These are phyloP conservation scores for Vitis rupestris DNA, from an alignment of 164 flowering plant genomes.

Conservation along the genomic window DNA sequence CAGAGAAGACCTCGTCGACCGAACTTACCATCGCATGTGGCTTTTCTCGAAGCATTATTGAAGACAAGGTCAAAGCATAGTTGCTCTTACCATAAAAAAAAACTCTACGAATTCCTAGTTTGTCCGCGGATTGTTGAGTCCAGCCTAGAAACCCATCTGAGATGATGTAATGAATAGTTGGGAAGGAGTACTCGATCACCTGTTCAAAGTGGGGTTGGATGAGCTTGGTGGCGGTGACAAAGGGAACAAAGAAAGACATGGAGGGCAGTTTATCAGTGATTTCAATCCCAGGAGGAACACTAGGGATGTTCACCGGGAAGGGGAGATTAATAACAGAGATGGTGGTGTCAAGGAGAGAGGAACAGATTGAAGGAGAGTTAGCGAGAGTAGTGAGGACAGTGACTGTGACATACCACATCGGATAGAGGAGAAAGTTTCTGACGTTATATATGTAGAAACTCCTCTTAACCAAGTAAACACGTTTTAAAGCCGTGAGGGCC, in stretches of 20 bases:
- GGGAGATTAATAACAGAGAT: constrained; percentile 35
- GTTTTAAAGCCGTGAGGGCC: no score
- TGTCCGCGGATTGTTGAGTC: constrained; percentile 34
- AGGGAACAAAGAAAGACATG: constrained; percentile 26
- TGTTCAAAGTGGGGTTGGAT: constrained; percentile 46
- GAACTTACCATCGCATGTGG: constrained; percentile 2
- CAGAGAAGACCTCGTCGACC: constrained; percentile 25
- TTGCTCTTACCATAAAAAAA: constrained; percentile 33
- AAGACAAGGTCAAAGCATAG: constrained; percentile 8
- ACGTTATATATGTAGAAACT: no score
- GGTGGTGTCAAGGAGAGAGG: constrained; percentile 23
- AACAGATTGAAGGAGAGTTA: constrained; percentile 33
- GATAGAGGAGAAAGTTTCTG: no score
- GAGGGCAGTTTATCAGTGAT: constrained; percentile 55
- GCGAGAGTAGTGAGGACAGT: constrained; percentile 56
- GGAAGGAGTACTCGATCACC: constrained; percentile 20
- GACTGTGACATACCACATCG: background rate
- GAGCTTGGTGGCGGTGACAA: constrained; percentile 33
- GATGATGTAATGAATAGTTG: constrained; percentile 29
- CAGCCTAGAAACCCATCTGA: constrained; percentile 53
- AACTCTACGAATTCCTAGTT: constrained; percentile 37
- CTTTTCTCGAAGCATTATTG: background rate
- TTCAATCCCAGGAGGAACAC: constrained; percentile 44
- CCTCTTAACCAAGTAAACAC: no score
- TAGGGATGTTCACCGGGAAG: constrained; percentile 32